Base-by-base conservation (phyloP, 2,329 filamentous ascomycete species). In the Ophiostoma ulmi region DNA sequence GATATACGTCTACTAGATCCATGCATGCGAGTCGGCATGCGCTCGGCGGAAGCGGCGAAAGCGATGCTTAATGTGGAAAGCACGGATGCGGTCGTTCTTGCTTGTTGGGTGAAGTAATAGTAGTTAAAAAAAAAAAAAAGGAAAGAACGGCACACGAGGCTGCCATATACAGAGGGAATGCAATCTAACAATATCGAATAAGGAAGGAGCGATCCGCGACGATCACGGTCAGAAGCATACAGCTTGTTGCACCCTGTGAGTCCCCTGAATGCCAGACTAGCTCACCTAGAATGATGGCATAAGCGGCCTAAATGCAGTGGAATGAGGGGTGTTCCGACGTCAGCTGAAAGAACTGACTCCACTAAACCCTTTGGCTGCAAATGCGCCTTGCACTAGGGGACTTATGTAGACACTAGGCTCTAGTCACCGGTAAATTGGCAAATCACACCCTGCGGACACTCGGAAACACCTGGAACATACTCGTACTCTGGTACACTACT, bases 321-420 rank as follows among this genome's bases (percentile, higher is more conserved):
- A 58, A 26, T 26, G 58, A 63, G 58, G 58, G 58, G 58, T 63
- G 26, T 63, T 35, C 26, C 52, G 52, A 26, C 26, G 26, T 63
- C 58, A 63, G 58, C 58, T 63, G 58, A 63, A 63, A 35, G n/a
- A 48, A 26, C 13, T 5, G 11, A 20, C 58, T 10, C 58, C 58
- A 63, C 58, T 63, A 13, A 63, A 35, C 3, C n/a, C 31, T 58
- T 58, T 26, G 5, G 58, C 26, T 63, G 58, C 58, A 35, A 58
- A 58, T 58, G 52, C n/a, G 52, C 52, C 52, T 58, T 58, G 14
- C 52, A 35, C 58, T 17, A 17, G 17, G 44, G 20, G 20, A 20
- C 13, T 31, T 31, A 31, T 31, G 31, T 31, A 31, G 3, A 3
- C 31, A 31, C 31, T 20, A n/a, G 17, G 44, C 17, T 5, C 44